phyloP scores from a whole-genome alignment of 768 basidiomycete genomes.

The Kwoniella europaea region DNA sequence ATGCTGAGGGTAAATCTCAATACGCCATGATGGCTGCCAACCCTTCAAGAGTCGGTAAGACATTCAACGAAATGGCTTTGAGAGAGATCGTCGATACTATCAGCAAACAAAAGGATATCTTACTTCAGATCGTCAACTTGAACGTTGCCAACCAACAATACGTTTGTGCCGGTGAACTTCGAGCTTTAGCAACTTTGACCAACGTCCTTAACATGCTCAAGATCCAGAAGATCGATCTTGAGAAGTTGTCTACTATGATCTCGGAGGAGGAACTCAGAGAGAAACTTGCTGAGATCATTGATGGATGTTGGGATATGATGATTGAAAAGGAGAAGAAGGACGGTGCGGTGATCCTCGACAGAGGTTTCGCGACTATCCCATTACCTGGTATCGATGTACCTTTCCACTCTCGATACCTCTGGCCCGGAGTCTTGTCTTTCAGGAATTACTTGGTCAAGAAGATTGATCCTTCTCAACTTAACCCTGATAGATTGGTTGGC shows the following conservation, averaged over 20 bases:
- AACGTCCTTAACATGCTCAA: conserved; percentile 97
- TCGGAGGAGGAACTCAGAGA: conserved; percentile 92
- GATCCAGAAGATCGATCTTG: conserved; percentile 87
- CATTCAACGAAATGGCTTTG: conserved; percentile 93
- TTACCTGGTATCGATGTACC: conserved; percentile 97
- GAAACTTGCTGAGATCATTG: conserved; percentile 90
- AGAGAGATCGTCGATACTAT: conserved; percentile 96
- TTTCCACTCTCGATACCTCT: conserved; percentile 98
- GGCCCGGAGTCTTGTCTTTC: conserved; percentile 98
- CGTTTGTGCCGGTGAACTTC: conserved; percentile 95
- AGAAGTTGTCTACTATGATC: conserved; percentile 83
- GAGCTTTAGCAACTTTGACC: conserved; percentile 89
- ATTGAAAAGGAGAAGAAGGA: conserved; percentile 77
- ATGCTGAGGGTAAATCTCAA: conserved; percentile 86
- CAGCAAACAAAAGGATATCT: conserved; percentile 71
- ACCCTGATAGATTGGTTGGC: conserved; percentile 90
- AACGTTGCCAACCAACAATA: conserved; percentile 93
- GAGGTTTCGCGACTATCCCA: conserved; percentile 94
- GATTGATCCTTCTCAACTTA: conserved; percentile 86
- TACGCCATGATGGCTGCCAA: conserved; percentile 99
- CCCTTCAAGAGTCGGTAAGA: conserved; percentile 88
- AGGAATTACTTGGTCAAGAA: conserved; percentile 97
- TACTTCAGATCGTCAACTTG: conserved; percentile 98
- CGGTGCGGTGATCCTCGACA: conserved; percentile 90
- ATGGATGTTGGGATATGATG: conserved; percentile 75